Conservation (phyloP, 2,329 filamentous ascomycete genomes). For the Dactylonectria macrodidyma region DNA sequence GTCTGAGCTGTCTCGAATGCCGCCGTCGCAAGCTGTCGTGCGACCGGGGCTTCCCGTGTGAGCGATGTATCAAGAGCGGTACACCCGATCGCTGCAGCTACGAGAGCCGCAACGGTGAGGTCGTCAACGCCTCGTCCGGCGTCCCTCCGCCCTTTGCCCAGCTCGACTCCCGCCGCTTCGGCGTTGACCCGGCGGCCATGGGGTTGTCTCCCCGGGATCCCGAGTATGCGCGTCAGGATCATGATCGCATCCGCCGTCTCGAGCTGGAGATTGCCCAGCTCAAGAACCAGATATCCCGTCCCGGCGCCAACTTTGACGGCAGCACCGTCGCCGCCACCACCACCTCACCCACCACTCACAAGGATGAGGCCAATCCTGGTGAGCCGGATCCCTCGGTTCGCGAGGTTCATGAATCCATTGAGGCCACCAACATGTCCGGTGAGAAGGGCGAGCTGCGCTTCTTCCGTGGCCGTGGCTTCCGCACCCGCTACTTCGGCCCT, state of each 20-base stretch:
- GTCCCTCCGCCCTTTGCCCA: slow-evolving; percentile 60
- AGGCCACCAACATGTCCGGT: slow-evolving; percentile 56
- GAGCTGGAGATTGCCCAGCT: slow-evolving; percentile 73
- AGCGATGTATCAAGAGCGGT: slow-evolving; percentile 74
- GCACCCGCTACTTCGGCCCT: slow-evolving; percentile 72
- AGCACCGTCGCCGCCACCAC: slow-evolving; percentile 64
- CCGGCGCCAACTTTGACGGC: slow-evolving; percentile 63
- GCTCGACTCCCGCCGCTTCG: slow-evolving; percentile 58
- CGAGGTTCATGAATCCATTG: slow-evolving; percentile 58
- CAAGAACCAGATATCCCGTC: slow-evolving; percentile 65
- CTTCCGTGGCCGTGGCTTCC: slow-evolving; percentile 72
- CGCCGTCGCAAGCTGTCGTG: slow-evolving; percentile 74
- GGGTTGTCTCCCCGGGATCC: slow-evolving; percentile 55
- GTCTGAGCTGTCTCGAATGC: slow-evolving; percentile 73
- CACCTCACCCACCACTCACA: slow-evolving; percentile 62
- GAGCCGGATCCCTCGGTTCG: slow-evolving; percentile 52
- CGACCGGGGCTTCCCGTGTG: slow-evolving; percentile 73
- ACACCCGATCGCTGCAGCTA: slow-evolving; percentile 73
- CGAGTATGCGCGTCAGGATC: slow-evolving; percentile 61
- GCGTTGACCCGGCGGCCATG: slow-evolving; percentile 46
- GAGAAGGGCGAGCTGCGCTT: slow-evolving; percentile 70
- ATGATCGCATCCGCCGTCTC: slow-evolving; percentile 71
- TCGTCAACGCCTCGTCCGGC: slow-evolving; percentile 64
- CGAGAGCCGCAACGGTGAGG: slow-evolving; percentile 68
- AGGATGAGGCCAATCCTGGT: slow-evolving; percentile 57